A percentile compares a stretch with the other conserved stretches of the same genome.
phyloP scores from a whole-genome alignment of 345 rosid species.

The Acer negundo region DNA sequence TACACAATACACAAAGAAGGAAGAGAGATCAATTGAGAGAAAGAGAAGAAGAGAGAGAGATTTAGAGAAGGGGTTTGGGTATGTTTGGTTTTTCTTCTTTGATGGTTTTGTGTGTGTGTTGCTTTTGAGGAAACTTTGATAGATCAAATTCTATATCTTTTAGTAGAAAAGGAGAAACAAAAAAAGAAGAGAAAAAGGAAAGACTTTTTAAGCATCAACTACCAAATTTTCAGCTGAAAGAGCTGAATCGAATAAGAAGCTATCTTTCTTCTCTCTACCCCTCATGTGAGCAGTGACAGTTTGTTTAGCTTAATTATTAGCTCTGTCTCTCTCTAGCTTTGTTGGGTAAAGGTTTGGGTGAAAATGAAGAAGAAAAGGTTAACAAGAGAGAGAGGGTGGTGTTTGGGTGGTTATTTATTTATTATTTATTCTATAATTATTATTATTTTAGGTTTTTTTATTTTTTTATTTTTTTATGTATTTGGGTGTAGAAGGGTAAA shows the following conservation, averaged over 20 bases:
- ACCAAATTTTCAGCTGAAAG: slow-evolving; percentile 34
- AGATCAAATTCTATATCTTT: slow-evolving; percentile 23
- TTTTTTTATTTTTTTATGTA: slow-evolving; percentile 8
- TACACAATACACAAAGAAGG: background rate
- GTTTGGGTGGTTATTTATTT: slow-evolving; percentile 20
- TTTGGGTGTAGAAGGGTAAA: background rate
- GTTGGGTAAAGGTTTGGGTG: slow-evolving; percentile 39
- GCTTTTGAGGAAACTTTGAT: slow-evolving; percentile 12
- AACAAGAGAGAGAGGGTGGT: slow-evolving; percentile 10
- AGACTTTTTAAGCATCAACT: slow-evolving; percentile 20
- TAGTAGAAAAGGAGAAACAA: slow-evolving; percentile 1
- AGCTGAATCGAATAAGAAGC: slow-evolving; percentile 16
- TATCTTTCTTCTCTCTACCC: slow-evolving; percentile 15
- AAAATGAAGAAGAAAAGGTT: slow-evolving; percentile 33
- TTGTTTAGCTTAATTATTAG: slow-evolving; percentile 7
- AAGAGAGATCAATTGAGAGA: background rate
- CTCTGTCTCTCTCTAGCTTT: background rate
- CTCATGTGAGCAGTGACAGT: slow-evolving; percentile 10
- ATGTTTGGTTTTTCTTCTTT: background rate
- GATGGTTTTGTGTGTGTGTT: background rate
- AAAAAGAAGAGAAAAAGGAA: background rate
- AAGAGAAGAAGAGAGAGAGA: background rate
- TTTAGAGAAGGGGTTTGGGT: background rate
- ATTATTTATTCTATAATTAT: no score
- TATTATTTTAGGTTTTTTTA: background rate